Evolutionary conservation across 2,329 filamentous ascomycete genomes (phyloP).

Genomic region (Hypoxylon sp.): DNA sequence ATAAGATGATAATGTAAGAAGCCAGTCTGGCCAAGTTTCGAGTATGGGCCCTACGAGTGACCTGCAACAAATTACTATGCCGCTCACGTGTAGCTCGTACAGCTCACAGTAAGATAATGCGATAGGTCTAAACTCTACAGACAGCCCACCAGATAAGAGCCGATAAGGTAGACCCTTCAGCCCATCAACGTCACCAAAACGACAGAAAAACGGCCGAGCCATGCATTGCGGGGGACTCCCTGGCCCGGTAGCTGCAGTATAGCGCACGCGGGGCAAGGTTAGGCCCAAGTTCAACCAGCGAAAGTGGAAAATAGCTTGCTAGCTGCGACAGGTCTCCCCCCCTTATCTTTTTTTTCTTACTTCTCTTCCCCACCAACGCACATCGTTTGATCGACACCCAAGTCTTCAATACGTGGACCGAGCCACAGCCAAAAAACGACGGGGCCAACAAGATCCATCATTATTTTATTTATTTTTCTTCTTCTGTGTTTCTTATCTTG

Average conservation of each 20-base stretch:
- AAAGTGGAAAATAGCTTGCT: slow-evolving; percentile 27
- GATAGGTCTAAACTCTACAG: no score
- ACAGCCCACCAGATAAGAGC: not conserved
- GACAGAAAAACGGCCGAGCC: no score
- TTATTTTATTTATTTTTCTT: slow-evolving; percentile 18
- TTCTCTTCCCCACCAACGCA: slow-evolving; percentile 13
- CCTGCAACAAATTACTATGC: no score
- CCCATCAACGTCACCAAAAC: slow-evolving; percentile 5
- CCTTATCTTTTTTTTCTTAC: slow-evolving; percentile 6
- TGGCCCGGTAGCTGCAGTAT: no score
- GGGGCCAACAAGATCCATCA: slow-evolving; percentile 4
- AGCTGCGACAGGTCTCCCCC: slow-evolving; percentile 1
- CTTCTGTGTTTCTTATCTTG: not conserved
- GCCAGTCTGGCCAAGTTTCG: no score
- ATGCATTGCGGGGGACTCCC: no score
- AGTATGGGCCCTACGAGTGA: no score
- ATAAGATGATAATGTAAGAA: no score
- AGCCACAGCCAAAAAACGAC: slow-evolving; percentile 15
- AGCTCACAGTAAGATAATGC: no score
- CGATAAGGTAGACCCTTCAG: not conserved
- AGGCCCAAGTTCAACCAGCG: slow-evolving; percentile 4
- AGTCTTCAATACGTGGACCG: slow-evolving; percentile 11
- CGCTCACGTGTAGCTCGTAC: no score
- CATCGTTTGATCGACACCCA: slow-evolving; percentile 28
- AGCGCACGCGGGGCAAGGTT: slow-evolving; percentile 24